These are phyloP conservation scores for Triglochin maritima DNA, from an alignment of 106 monocot species.

Conservation along the genomic window DNA sequence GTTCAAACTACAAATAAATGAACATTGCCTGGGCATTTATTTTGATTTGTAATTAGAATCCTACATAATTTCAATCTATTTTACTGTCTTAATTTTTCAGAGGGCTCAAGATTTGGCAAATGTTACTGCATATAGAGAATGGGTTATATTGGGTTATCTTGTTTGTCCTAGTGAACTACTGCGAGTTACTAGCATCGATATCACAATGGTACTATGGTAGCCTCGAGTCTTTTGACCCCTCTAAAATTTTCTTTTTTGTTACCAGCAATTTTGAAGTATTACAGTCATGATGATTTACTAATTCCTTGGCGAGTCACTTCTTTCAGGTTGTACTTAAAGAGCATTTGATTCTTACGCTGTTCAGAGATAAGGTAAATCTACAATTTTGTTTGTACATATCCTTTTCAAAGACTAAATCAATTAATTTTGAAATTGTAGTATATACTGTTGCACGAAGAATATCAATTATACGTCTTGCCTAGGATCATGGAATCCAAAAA, in stretches of 20 bases:
- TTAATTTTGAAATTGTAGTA: constrained; percentile 35
- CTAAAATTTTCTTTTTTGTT: constrained; percentile 5
- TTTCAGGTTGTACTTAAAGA: constrained; percentile 95
- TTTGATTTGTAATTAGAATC: too few relatives aligned
- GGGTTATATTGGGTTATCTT: constrained; percentile 95
- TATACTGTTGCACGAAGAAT: constrained; percentile 81
- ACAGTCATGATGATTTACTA: too few relatives aligned
- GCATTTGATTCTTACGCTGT: constrained; percentile 65
- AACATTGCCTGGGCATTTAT: too few relatives aligned
- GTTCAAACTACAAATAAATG: too few relatives aligned
- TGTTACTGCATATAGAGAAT: constrained; percentile 91
- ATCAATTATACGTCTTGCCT: constrained; percentile 83
- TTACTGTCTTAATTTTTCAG: constrained; percentile 32
- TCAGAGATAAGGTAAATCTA: constrained; percentile 81
- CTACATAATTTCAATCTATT: too few relatives aligned
- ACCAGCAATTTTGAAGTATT: too few relatives aligned
- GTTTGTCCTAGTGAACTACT: constrained; percentile 97
- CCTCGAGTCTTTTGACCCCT: too few relatives aligned
- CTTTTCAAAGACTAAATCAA: not conserved
- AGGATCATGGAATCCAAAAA: constrained; percentile 88
- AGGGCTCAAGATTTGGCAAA: constrained; percentile 98
- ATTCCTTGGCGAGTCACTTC: too few relatives aligned
- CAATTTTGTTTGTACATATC: not conserved
- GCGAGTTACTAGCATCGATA: constrained; percentile 96
- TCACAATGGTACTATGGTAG: constrained; percentile 54